Evolutionary conservation across 2,329 filamentous ascomycete genomes (phyloP), one percentile per base, ranked within the genome.

Genomic region (Ophiostoma sp.): DNA sequence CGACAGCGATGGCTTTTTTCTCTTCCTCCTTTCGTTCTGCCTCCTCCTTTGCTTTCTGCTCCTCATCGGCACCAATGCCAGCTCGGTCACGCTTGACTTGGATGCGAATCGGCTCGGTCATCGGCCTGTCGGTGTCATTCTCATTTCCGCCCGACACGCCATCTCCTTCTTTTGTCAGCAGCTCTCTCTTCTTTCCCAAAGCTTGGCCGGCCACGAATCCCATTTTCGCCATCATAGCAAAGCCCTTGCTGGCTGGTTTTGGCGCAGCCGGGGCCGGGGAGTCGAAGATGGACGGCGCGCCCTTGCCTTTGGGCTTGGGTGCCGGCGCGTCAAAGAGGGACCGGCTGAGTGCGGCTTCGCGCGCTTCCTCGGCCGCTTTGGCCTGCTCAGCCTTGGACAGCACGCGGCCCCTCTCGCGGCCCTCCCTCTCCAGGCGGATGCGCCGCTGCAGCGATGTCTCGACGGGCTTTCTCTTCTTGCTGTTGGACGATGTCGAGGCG

Each of bases 221-320:
- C 84, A 99, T 92, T 79, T 92, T 94, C 31, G 92, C 90, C 94
- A 99, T 97, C 93, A 99, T 97, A 74, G 92, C 88, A 72, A 96
- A 87, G 1, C 94, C 95, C 77, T 97, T 98, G 81, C 89, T 96
- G 35, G 20, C 57, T 48, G 68, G 36, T 27, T 41, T 41, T 5
- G 64, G 20, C 2, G 35, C 36, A 44, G 64, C 60, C 17, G 60
- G 17, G 35, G 33, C 33, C 6, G 62, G 10, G 27, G 17, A 54
- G 6, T 57, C 67, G 7, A 97, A 82, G 67, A 95, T 83, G 5
- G 90, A 91, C 20, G 62, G 6, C 20, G 79, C 6, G 82, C 79
- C 54, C 80, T 31, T 52, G 23, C 23, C 20, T 17, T n/a, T 39
- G 78, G 27, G 89, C 86, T 27, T 57, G 52, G 52, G 52, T 17